phyloP scores from a whole-genome alignment of 2,329 filamentous ascomycete genomes.

The Myriosclerotinia duriaeana region DNA sequence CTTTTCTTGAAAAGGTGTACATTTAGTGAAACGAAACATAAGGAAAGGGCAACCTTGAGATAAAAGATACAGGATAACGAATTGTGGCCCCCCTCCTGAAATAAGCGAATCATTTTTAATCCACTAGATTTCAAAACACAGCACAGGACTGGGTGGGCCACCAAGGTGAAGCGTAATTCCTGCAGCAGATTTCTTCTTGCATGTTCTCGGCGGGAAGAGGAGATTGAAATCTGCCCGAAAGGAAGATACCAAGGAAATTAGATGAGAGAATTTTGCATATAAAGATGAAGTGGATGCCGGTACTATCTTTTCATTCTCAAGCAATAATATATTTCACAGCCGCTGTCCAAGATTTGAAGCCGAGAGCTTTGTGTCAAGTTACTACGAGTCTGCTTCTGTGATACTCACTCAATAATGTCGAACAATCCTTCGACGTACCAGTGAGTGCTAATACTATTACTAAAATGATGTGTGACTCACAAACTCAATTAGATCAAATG shows the following conservation, averaged over 20 bases:
- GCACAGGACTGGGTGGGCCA: neutral
- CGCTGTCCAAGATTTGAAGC: no score
- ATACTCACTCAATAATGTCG: neutral
- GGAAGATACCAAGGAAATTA: neutral
- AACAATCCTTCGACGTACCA: constrained; percentile 6
- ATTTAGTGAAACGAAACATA: no score
- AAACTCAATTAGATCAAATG: neutral
- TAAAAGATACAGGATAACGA: neutral
- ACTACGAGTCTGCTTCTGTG: neutral
- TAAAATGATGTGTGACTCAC: neutral
- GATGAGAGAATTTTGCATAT: neutral
- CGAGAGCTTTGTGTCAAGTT: neutral
- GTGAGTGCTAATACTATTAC: neutral
- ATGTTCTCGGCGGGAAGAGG: neutral
- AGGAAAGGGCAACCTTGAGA: neutral
- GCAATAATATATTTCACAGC: neutral
- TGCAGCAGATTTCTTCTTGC: neutral
- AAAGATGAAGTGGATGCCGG: neutral
- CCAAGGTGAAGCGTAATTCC: neutral
- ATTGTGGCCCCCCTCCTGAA: neutral
- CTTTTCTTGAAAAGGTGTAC: no score
- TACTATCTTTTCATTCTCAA: neutral
- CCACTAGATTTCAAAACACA: neutral
- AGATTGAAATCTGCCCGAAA: neutral
- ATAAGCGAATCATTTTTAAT: constrained; percentile 7